phyloP scores from a whole-genome alignment of 345 rosid species.

The Salix koriyanagi region DNA sequence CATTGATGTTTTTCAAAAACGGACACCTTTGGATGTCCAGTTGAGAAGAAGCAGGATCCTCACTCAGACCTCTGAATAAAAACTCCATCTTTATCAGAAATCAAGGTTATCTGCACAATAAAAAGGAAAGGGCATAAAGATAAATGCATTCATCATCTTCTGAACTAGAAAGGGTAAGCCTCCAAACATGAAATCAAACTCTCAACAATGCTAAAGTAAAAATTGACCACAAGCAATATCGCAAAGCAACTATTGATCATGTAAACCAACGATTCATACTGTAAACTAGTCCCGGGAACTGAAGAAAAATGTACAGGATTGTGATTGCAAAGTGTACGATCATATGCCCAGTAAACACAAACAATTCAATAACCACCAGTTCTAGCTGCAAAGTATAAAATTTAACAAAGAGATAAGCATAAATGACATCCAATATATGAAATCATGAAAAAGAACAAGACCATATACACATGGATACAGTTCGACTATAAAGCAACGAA shows the following conservation, averaged over 20 bases:
- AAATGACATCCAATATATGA: not conserved
- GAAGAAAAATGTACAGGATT: not conserved
- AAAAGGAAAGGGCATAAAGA: not conserved
- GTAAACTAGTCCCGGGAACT: not conserved
- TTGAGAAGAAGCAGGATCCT: conserved; percentile 47
- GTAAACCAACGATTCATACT: not conserved
- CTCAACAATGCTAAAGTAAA: not conserved
- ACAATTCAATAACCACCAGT: not conserved
- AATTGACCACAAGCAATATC: not conserved
- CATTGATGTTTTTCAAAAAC: conserved; percentile 91
- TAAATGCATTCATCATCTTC: not conserved
- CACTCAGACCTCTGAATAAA: conserved; percentile 49
- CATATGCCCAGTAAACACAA: not conserved
- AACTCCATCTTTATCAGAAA: conserved; percentile 42
- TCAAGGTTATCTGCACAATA: conserved; percentile 29
- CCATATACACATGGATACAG: not conserved
- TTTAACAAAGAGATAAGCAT: not conserved
- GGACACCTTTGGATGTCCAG: conserved; percentile 70
- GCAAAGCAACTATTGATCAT: not conserved
- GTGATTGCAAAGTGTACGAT: not conserved
- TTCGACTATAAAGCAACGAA: not conserved
- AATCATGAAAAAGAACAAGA: no score
- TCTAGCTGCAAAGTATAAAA: not conserved
- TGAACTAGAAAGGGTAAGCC: not conserved
- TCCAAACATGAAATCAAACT: not conserved